phyloP scores from a whole-genome alignment of 495 filamentous ascomycete genomes.

The Penicillium argentinense region DNA sequence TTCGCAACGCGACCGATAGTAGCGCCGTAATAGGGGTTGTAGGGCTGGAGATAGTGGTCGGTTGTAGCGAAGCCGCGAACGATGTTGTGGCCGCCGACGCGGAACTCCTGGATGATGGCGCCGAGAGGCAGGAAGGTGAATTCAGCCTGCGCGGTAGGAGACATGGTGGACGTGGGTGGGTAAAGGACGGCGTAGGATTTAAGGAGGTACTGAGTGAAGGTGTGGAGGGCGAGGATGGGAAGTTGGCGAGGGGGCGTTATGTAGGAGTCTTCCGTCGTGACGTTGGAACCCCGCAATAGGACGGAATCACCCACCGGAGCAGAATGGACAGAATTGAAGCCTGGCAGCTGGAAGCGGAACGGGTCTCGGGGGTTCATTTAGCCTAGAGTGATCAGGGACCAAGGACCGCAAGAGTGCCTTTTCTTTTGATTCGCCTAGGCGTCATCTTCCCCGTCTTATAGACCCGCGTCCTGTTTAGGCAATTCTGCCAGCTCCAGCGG shows the following conservation, averaged over 20 bases:
- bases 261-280: conserved; percentile 18
- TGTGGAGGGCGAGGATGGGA: not conserved
- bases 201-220: not conserved
- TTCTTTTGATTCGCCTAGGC: too few species aligned
- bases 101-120: conserved; percentile 84
- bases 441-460: too few species aligned
- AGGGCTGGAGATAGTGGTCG: conserved; percentile 68
- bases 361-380: not conserved
- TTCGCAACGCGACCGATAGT: conserved; percentile 94
- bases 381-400: conserved; percentile 4
- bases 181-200: too few species aligned
- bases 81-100: conserved; percentile 74
- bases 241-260: too few species aligned
- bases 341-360: not conserved
- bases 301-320: conserved; percentile 18
- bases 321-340: not conserved
- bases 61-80: conserved; percentile 79
- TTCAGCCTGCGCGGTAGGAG: conserved; percentile 28
- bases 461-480: too few species aligned
- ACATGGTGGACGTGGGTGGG: conserved; percentile 12
- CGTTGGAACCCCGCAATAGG: conserved; percentile 27
- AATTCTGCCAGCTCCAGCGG: too few species aligned
- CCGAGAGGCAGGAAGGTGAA: conserved; percentile 78
- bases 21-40: conserved; percentile 81
- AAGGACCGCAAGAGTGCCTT: too few species aligned